phyloP scores from a whole-genome alignment of 495 filamentous ascomycete genomes.

The Penicillium antarcticum region DNA sequence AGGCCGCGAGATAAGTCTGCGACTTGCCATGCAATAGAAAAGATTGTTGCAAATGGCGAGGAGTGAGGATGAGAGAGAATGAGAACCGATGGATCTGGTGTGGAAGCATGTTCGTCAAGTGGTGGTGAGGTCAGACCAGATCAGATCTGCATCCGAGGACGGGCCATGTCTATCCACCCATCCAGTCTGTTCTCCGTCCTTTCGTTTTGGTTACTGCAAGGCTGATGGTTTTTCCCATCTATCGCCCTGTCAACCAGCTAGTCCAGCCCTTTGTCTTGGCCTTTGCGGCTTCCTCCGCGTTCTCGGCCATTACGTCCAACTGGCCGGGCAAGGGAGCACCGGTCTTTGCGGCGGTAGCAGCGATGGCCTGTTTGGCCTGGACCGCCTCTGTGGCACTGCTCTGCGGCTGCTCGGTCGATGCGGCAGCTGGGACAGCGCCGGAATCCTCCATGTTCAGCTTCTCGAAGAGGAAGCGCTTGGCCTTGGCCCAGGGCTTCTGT shows the following conservation, averaged over 20 bases:
- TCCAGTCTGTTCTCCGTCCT: not conserved
- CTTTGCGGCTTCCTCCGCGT: constrained; percentile 38
- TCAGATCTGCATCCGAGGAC: not conserved
- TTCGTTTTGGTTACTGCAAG: constrained; percentile 1
- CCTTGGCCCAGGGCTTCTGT: constrained; percentile 41
- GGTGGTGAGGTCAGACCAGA: not conserved
- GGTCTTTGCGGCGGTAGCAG: constrained; percentile 16
- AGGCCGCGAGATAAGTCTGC: constrained; percentile 16
- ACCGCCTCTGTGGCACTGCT: constrained; percentile 39
- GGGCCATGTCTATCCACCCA: not conserved
- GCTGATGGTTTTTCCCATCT: not conserved
- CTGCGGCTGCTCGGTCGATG: constrained; percentile 13
- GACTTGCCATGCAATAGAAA: constrained; percentile 29
- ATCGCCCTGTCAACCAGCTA: constrained; percentile 44
- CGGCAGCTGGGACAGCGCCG: constrained; percentile 8
- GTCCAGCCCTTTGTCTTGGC: constrained; percentile 41
- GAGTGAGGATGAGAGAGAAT: not conserved
- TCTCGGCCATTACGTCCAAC: constrained; percentile 41
- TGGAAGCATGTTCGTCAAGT: not conserved
- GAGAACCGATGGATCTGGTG: not conserved
- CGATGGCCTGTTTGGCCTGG: constrained; percentile 27
- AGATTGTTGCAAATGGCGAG: constrained; percentile 12
- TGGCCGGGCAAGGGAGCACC: constrained; percentile 26
- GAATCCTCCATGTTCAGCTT: constrained; percentile 50
- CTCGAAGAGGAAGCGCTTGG: constrained; percentile 40